Conservation (phyloP, 169 alveolate species). For the Babesia gibsoni region DNA sequence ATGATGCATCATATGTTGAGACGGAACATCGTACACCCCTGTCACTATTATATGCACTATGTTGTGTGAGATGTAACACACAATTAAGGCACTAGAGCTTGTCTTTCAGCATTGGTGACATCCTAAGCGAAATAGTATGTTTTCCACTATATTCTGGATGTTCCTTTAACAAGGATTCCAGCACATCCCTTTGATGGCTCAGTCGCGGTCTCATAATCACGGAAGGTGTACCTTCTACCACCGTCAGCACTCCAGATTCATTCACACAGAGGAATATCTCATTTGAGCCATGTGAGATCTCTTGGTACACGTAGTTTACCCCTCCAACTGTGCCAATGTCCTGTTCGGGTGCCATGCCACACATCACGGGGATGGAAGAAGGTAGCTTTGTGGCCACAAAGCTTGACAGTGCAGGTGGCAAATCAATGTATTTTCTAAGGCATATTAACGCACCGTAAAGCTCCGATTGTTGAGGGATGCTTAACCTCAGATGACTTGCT, state of each 20-base stretch:
- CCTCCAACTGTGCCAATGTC: conserved; percentile 42
- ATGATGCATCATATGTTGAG: too few relatives aligned
- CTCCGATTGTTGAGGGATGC: conserved; percentile 34
- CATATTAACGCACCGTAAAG: conserved; percentile 18
- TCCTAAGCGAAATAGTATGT: background rate
- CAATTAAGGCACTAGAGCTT: background rate
- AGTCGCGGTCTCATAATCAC: background rate
- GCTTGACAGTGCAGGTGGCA: conserved; percentile 1
- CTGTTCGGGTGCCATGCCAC: background rate
- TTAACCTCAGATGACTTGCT: conserved; percentile 15
- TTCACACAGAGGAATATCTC: conserved; percentile 11
- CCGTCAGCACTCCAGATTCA: conserved; percentile 18
- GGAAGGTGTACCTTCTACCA: conserved; percentile 1
- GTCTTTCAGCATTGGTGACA: background rate
- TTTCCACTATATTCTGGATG: background rate
- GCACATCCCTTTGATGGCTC: background rate
- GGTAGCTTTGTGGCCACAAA: conserved; percentile 34
- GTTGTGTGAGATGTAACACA: background rate
- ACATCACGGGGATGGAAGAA: conserved; percentile 35
- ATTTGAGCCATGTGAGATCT: background rate
- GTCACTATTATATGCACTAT: background rate
- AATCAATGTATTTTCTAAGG: background rate
- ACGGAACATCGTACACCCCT: too few relatives aligned
- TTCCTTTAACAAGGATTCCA: background rate
- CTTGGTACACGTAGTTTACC: conserved; percentile 5